Base-by-base conservation (phyloP, 108 stramenopile species). In the Schizochytrium sp. region DNA sequence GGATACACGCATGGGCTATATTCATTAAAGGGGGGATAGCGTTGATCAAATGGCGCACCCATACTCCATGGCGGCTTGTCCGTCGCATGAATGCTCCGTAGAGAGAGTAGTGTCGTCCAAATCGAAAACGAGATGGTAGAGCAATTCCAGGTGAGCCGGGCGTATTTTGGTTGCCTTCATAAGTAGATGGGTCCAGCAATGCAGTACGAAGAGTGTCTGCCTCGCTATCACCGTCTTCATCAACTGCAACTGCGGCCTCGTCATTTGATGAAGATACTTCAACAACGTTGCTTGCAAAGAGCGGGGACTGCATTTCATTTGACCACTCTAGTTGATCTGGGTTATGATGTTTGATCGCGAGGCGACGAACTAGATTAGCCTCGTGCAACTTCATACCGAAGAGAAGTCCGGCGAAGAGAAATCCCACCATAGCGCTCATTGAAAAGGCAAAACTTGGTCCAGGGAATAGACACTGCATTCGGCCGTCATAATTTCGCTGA, bases 401-500 rank as follows among this genome's bases (percentile, higher is more conserved):
- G 44, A 69, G 64, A 15, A 69, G 40, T 38, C 12, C 28, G 0
- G 64, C 7, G 28, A 69, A 69, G 28, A 69, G 64, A 8, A 44
- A 69, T 8, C 64, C 64, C 42, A 69, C 2, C 64, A 69, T 69
- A 44, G 64, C 64, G 10, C 64, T 44, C 1, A 69, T 7, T 15
- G 64, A 38, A 12, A 69, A 44, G 2, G 64, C 64, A 38, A 69
- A 69, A 15, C 64, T 69, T 7, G 64, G 64, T 38, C 64, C 64
- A 69, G 64, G 64, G 28, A 69, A 69, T 8, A 69, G 64, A 15
- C 64, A 69, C 28, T 69, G 64, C 64, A 69, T 69, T 69, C 64
- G 7, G 8, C 64, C 64, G 28, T 69, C 64, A 2, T 44, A 69
- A 69, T 69, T 69, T 12, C 64, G 64, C 28, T 69, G 64, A 8